These are phyloP conservation scores for Medicago ruthenica DNA, from an alignment of 306 rosid species.

Conservation along the genomic window DNA sequence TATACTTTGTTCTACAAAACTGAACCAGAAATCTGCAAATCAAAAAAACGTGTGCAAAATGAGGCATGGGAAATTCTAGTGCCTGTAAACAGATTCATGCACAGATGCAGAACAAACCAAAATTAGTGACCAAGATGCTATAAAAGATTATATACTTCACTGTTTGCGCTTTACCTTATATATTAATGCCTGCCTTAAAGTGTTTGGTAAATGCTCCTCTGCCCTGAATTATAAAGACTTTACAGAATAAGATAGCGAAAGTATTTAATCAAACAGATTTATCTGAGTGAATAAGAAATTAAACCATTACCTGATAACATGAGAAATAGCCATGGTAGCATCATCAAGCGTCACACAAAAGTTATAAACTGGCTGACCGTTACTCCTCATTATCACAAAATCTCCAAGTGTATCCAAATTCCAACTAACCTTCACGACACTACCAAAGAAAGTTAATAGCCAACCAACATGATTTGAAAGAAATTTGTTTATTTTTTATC, in stretches of 20 bases:
- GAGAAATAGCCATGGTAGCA: constrained; percentile 98
- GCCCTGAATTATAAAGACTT: constrained; percentile 61
- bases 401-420: constrained; percentile 97
- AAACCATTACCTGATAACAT: constrained; percentile 79
- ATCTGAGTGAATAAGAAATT: constrained; percentile 18
- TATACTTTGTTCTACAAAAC: too few species aligned
- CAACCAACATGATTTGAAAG: constrained; percentile 23
- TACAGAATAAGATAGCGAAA: constrained; percentile 25
- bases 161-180: constrained; percentile 63
- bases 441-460: constrained; percentile 69
- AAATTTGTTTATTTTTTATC: constrained; percentile 6
- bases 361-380: constrained; percentile 98
- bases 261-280: constrained; percentile 1
- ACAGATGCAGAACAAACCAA: constrained; percentile 18
- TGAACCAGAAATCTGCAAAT: too few species aligned
- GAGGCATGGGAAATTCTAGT: constrained; percentile 80
- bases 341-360: constrained; percentile 98
- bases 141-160: constrained; percentile 21
- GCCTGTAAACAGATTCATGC: too few species aligned
- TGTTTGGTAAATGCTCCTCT: constrained; percentile 89
- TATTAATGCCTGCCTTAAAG: constrained; percentile 85
- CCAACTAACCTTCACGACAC: constrained; percentile 98
- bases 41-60: constrained; percentile 87
- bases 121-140: constrained; percentile 35
- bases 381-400: constrained; percentile 97